These are phyloP conservation scores for Yamadazyma sp. DNA, from an alignment of 1,139 yeast genomes.

Conservation along the genomic window DNA sequence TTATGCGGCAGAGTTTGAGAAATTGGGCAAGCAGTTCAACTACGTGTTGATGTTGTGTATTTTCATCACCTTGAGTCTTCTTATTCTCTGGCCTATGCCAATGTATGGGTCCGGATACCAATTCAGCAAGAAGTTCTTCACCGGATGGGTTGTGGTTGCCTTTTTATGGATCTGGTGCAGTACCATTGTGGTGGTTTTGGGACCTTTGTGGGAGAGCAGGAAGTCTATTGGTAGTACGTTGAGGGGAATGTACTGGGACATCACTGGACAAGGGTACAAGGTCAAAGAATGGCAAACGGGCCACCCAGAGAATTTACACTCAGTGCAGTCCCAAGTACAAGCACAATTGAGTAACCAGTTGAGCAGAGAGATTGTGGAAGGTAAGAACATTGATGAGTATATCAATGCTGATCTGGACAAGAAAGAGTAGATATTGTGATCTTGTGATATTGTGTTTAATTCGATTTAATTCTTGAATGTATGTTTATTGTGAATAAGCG, in stretches of 20 bases:
- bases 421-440: constrained; percentile 13
- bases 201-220: constrained; percentile 70
- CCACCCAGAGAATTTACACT: constrained; percentile 70
- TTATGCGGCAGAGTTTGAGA: constrained; percentile 37
- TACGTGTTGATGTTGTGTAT: constrained; percentile 56
- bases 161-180: constrained; percentile 70
- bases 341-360: constrained; percentile 20
- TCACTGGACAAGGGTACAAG: constrained; percentile 70
- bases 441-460: neutral
- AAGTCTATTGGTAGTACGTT: constrained; percentile 58
- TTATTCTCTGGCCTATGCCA: constrained; percentile 85
- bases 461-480: neutral
- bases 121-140: constrained; percentile 69
- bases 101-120: constrained; percentile 77
- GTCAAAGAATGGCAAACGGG: constrained; percentile 69
- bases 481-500: neutral
- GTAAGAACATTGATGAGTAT: constrained; percentile 28
- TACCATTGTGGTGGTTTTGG: constrained; percentile 54
- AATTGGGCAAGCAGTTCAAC: constrained; percentile 50
- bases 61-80: constrained; percentile 56
- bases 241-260: constrained; percentile 84
- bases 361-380: constrained; percentile 27
- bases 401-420: constrained; percentile 18
- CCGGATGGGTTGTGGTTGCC: constrained; percentile 80
- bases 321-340: constrained; percentile 58